These are phyloP conservation scores for Colletotrichum phormii DNA, from an alignment of 2,329 filamentous ascomycete genomes.

Conservation along the genomic window DNA sequence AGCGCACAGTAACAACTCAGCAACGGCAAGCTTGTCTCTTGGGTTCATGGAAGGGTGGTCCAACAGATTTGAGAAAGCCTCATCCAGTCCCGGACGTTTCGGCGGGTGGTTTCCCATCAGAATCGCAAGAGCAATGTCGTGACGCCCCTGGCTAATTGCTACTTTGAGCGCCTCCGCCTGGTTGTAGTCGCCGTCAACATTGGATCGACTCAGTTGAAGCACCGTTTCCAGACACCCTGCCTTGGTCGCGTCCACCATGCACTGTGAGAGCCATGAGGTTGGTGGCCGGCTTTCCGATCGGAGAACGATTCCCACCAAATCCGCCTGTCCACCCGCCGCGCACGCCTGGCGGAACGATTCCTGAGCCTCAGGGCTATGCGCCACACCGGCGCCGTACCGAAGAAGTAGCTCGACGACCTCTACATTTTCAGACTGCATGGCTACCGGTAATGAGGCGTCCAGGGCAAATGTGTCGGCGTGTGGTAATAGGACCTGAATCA, in stretches of 20 bases:
- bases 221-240: conserved; percentile 64
- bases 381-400: conserved; percentile 57
- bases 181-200: conserved; percentile 65
- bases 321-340: conserved; percentile 55
- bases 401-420: conserved; percentile 61
- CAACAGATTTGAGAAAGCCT: conserved; percentile 62
- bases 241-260: conserved; percentile 62
- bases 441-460: conserved; percentile 61
- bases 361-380: conserved; percentile 56
- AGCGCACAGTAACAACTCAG: conserved; percentile 68
- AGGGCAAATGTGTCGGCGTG: conserved; percentile 64
- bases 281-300: conserved; percentile 61
- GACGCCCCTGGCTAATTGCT: conserved; percentile 60
- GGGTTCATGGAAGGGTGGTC: conserved; percentile 58
- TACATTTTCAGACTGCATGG: conserved; percentile 57
- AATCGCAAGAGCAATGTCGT: conserved; percentile 67
- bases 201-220: conserved; percentile 61
- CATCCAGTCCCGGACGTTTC: conserved; percentile 57
- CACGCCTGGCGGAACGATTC: conserved; percentile 66
- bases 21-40: conserved; percentile 62
- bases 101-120: conserved; percentile 65
- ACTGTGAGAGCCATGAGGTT: conserved; percentile 57
- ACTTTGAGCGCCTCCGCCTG: conserved; percentile 63
- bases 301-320: conserved; percentile 60
- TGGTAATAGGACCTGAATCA: conserved; percentile 65